Evolutionary conservation across 2,329 filamentous ascomycete species (phyloP), one percentile per base, ranked within the genome.

Genomic region (Penicillium occitanis): DNA sequence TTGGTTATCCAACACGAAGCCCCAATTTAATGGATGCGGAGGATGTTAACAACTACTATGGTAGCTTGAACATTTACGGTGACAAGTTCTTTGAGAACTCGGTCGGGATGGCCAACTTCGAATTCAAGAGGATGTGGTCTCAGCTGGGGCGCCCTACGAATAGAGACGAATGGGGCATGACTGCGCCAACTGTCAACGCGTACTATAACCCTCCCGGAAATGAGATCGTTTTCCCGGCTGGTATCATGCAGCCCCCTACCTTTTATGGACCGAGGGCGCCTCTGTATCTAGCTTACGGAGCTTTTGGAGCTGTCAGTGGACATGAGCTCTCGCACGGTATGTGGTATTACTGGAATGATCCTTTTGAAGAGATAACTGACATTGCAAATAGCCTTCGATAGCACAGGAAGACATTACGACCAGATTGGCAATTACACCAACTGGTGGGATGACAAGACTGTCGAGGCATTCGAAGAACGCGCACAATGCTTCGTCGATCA

Each of bases 401-500:
- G 84, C 40, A 85, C 83, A 0, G 89, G 89, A 8, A 82, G 87
- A 19, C 84, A 88, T 70, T 90, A 87, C 69, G 87, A 91, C 71
- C 80, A 87, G 69, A 86, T 84, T 50, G 88, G 87, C 25, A 89
- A 88, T 71, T 86, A 85, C 71, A 88, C 84, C 0, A 82, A 88
- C 67, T 91, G 89, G 88, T 91, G 88, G 88, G 85, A 86, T 17
- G 79, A 87, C 8, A 73, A 78, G 42, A 90, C 88, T 1, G 80
- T 88, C 2, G 72, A 81, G 4, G 85, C 80, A 1, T 91, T 90
- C 72, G 75, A 84, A 63, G 77, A 86, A 63, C 84, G 84, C 55
- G 83, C 87, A 0, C 77, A 88, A 68, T 91, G 89, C 75, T 90
- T 91, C 67, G 79, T 90, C 1, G 79, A 89, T n/a, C 88, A 91